phyloP scores from a whole-genome alignment of 2,329 filamentous ascomycete genomes.

The Beauveria rudraprayagi region DNA sequence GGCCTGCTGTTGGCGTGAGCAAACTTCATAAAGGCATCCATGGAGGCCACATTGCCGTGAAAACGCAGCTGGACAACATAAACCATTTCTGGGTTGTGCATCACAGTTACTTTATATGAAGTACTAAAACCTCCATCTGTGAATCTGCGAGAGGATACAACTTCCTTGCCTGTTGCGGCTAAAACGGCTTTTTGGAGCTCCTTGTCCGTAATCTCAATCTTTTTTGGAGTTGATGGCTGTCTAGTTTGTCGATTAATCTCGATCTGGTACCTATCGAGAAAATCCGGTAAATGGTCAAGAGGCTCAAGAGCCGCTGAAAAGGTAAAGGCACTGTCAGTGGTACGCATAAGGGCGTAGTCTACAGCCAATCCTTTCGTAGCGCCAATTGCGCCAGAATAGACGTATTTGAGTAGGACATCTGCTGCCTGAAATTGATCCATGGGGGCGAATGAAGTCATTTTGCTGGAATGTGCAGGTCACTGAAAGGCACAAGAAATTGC shows the following conservation, averaged over 20 bases:
- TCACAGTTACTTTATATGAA: conserved; percentile 14
- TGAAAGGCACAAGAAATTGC: too few relatives aligned
- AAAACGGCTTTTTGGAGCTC: conserved; percentile 10
- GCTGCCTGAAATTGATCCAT: too few relatives aligned
- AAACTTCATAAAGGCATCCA: conserved; percentile 14
- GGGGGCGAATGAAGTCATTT: too few relatives aligned
- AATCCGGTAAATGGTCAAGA: conserved; percentile 9
- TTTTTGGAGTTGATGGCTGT: conserved; percentile 13
- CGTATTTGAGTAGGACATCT: too few relatives aligned
- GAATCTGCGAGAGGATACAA: conserved; percentile 13
- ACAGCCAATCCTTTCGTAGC: too few relatives aligned
- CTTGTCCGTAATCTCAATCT: conserved; percentile 13
- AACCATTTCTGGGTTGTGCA: neutral
- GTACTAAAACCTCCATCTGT: conserved; percentile 13
- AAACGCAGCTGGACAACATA: conserved; percentile 15
- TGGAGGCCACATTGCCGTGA: conserved; percentile 16
- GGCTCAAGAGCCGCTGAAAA: neutral
- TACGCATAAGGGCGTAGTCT: too few relatives aligned
- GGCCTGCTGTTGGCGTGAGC: neutral
- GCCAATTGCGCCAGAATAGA: too few relatives aligned
- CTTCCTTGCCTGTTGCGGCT: conserved; percentile 11
- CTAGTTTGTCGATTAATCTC: conserved; percentile 12
- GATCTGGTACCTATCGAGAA: conserved; percentile 14
- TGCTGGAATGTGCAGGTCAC: too few relatives aligned
- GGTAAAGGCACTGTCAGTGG: too few relatives aligned